A percentile compares a stretch with the other conserved stretches of the same genome.
Evolutionary conservation across 2,329 filamentous ascomycete species (phyloP).

Genomic region (Paecilomyces sp.): DNA sequence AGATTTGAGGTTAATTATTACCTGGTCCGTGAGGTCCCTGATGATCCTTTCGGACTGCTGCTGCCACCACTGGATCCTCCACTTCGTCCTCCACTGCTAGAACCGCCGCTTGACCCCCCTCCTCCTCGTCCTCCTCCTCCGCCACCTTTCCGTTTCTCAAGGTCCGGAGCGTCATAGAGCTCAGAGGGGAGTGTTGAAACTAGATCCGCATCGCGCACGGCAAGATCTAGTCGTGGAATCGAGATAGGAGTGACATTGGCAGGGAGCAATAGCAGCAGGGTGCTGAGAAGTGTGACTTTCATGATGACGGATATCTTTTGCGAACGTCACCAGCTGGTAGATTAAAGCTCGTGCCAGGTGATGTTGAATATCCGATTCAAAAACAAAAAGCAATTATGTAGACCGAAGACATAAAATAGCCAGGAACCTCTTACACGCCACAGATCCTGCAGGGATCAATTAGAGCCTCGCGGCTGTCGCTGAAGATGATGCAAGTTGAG

Average conservation of each 20-base stretch:
- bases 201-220: constrained; percentile 9
- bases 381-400: no score
- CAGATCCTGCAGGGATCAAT: background rate
- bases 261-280: constrained; percentile 22
- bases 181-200: constrained; percentile 2
- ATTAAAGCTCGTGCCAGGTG: background rate
- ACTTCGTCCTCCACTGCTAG: constrained; percentile 7
- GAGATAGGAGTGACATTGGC: constrained; percentile 19
- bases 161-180: constrained; percentile 12
- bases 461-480: background rate
- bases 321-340: background rate
- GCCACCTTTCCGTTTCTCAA: constrained; percentile 44
- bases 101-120: constrained; percentile 5
- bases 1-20: constrained; percentile 4
- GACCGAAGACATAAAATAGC: background rate
- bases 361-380: background rate
- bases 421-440: background rate
- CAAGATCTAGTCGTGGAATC: constrained; percentile 17
- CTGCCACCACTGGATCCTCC: constrained; percentile 15
- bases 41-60: constrained; percentile 13
- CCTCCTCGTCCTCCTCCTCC: constrained; percentile 19
- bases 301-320: constrained; percentile 13
- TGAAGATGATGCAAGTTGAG: background rate
- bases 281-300: constrained; percentile 22
- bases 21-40: constrained; percentile 11